A percentile compares a stretch with the other conserved stretches of the same genome.
Evolutionary conservation across 2,329 filamentous ascomycete genomes (phyloP).

Genomic region (Aciculosporium take): DNA sequence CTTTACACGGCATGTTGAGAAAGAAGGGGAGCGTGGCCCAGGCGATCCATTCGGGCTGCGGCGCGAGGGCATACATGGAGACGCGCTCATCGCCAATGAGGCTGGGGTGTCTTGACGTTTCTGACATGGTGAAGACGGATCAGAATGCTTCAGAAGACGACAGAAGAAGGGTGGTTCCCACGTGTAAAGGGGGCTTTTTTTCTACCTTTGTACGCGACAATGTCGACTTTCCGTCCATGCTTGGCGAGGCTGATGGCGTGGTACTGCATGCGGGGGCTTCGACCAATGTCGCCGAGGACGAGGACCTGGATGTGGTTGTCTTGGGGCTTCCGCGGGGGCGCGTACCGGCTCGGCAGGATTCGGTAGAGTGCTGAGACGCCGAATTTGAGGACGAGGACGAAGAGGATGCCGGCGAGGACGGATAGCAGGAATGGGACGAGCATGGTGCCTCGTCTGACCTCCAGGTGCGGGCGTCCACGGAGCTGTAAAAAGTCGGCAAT

Average conservation of each 20-base stretch:
- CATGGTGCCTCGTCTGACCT: no score
- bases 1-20: constrained; percentile 67
- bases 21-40: constrained; percentile 63
- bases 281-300: constrained; percentile 87
- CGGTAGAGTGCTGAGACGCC: constrained; percentile 11
- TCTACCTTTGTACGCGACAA: constrained; percentile 76
- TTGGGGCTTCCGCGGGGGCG: constrained; percentile 18
- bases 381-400: constrained; percentile 18
- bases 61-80: constrained; percentile 52
- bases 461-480: no score
- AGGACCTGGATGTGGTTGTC: constrained; percentile 57
- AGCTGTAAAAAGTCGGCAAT: no score
- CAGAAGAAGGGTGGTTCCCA: no score
- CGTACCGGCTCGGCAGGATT: constrained; percentile 21
- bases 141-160: no score
- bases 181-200: not conserved
- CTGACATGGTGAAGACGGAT: constrained; percentile 26
- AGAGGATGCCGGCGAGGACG: constrained; percentile 20
- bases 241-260: constrained; percentile 86
- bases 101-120: constrained; percentile 69
- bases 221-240: constrained; percentile 63
- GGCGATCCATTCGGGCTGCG: constrained; percentile 52
- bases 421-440: constrained; percentile 19
- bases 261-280: constrained; percentile 96
- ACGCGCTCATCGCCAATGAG: constrained; percentile 56